Evolutionary conservation across 2,329 filamentous ascomycete genomes (phyloP), one percentile per base, ranked within the genome.

Genomic region (Dactylellina haptotyla): DNA sequence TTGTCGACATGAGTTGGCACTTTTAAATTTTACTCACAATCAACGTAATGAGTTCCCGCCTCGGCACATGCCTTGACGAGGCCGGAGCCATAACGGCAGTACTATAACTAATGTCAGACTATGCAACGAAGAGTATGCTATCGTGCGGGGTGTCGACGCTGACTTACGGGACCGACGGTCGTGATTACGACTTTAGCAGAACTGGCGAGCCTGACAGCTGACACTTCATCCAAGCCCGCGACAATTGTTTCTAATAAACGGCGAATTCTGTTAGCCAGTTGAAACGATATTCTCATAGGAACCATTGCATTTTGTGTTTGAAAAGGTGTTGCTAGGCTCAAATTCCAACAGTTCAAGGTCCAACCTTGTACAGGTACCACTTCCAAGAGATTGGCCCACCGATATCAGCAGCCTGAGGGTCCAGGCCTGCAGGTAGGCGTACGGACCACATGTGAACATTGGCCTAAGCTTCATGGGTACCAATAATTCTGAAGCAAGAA

Each of bases 1-100:
- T 28, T 20, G 12, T 51, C 16, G 51, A 53, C 51, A 28, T 4
- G n/a, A 12, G 14, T 10, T 12, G 18, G 43, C n/a, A n/a, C n/a
- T 28, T n/a, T 28, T 50, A 26, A n/a, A 12, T n/a, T 3, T n/a
- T 37, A 62, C 69, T 32, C 57, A 82, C 84, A 85, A 79, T 90
- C 88, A 62, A 90, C 80, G 77, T 90, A 90, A 79, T 90, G 88
- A 2, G 88, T 90, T 4, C 88, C 88, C 75, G 84, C 85, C 58
- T 84, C 82, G 2, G 86, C 87, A 78, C 88, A 90, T 4, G 88
- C 88, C 76, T 87, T 85, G 6, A 90, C 83, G 2, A 89, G 86
- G 0, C 85, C 85, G 30, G 85, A 85, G n/a, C 88, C 88, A 79
- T 89, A 88, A 61, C 85, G 81, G 81, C 87, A 84, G 79, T 87